phyloP scores from a whole-genome alignment of 352 stramenopile species.

The Phytophthora vignae region DNA sequence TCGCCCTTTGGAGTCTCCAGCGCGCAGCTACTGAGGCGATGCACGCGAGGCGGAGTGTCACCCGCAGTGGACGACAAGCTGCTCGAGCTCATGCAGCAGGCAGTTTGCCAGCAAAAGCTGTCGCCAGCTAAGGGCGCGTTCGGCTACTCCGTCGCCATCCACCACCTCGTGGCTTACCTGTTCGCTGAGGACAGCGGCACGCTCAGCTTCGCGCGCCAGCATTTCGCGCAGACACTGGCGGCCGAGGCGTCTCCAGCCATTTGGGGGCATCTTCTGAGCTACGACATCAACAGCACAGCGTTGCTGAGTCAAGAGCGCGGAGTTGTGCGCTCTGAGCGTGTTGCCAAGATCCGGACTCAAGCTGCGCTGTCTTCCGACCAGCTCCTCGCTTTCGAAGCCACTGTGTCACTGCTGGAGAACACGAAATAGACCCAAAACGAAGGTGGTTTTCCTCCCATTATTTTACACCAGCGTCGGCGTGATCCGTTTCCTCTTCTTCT shows the following conservation, averaged over 20 bases:
- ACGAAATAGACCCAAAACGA: slow-evolving; percentile 22
- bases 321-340: slow-evolving; percentile 15
- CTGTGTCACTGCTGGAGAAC: slow-evolving; percentile 29
- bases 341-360: slow-evolving; percentile 36
- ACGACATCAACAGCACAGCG: slow-evolving; percentile 36
- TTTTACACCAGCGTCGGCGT: slow-evolving; percentile 34
- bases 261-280: slow-evolving; percentile 66
- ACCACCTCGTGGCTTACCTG: slow-evolving; percentile 67
- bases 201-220: slow-evolving; percentile 59
- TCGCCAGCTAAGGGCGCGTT: slow-evolving; percentile 50
- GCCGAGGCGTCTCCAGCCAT: slow-evolving; percentile 38
- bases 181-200: slow-evolving; percentile 40
- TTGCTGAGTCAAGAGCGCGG: slow-evolving; percentile 12
- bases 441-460: not conserved
- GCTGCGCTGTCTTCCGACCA: slow-evolving; percentile 41
- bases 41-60: slow-evolving; percentile 28
- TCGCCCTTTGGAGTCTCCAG: slow-evolving; percentile 44
- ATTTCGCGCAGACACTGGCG: slow-evolving; percentile 54
- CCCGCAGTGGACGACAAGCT: slow-evolving; percentile 47
- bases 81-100: slow-evolving; percentile 58
- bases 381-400: slow-evolving; percentile 35
- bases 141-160: slow-evolving; percentile 66
- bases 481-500: slow-evolving; percentile 53
- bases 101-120: slow-evolving; percentile 46
- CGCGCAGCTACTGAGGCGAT: slow-evolving; percentile 45